Evolutionary conservation across 345 rosid species (phyloP).

Genomic region (Raphanus raphanistrum): DNA sequence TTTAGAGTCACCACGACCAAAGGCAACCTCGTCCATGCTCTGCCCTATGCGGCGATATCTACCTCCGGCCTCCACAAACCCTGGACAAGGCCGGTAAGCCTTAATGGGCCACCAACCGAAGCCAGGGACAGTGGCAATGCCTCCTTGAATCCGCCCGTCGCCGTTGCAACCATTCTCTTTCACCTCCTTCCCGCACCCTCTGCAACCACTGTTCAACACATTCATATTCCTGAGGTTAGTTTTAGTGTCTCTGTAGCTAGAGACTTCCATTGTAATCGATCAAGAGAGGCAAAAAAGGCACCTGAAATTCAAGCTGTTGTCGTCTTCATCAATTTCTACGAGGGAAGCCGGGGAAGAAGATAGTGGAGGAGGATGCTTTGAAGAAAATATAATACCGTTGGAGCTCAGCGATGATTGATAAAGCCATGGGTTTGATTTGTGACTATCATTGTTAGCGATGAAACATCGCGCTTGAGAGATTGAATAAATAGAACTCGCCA

Average conservation of each 20-base stretch:
- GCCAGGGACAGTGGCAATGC: conserved; percentile 90
- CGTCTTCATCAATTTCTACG: conserved; percentile 39
- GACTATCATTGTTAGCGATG: conserved; percentile 31
- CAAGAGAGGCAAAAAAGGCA: conserved; percentile 15
- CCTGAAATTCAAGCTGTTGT: conserved; percentile 46
- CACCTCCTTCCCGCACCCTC: conserved; percentile 76
- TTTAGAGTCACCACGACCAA: conserved; percentile 49
- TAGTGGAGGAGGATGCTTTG: conserved; percentile 39
- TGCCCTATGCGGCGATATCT: conserved; percentile 74
- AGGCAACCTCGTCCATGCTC: conserved; percentile 92
- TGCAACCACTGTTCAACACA: conserved; percentile 59
- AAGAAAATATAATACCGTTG: conserved; percentile 27
- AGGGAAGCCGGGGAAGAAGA: conserved; percentile 41
- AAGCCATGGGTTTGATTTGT: conserved; percentile 22
- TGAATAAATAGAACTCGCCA: conserved; percentile 51
- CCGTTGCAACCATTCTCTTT: conserved; percentile 89
- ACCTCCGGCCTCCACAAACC: conserved; percentile 80
- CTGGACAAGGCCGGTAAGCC: conserved; percentile 95
- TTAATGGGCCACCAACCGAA: conserved; percentile 99
- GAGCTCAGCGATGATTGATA: conserved; percentile 5
- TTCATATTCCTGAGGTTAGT: conserved; percentile 5
- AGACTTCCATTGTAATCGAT: neutral
- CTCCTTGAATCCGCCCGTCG: conserved; percentile 95
- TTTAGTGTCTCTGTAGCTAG: neutral
- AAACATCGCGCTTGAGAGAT: conserved; percentile 30